Percentiles rank a stretch among this genome's conserved stretches.
Conservation (phyloP, 257 asterid genomes). For the Orobanche coerulescens region DNA sequence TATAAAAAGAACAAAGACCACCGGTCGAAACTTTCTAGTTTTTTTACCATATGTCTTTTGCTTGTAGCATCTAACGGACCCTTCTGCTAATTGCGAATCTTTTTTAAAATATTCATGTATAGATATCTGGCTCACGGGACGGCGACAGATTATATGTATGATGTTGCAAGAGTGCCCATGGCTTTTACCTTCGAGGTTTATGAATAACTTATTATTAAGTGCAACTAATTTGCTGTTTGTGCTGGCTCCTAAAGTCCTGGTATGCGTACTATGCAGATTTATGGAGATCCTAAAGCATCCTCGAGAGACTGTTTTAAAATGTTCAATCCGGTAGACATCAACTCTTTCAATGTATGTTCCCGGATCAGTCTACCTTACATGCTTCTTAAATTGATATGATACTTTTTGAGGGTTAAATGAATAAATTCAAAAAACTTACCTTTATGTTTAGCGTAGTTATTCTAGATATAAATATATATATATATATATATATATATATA, state of each 20-base stretch:
- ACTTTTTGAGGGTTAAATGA: background rate
- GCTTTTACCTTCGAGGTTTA: slow-evolving; percentile 95
- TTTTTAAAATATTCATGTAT: background rate
- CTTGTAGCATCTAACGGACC: too few relatives aligned
- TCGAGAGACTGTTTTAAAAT: slow-evolving; percentile 85
- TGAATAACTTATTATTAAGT: slow-evolving; percentile 8
- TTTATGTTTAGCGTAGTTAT: too few relatives aligned
- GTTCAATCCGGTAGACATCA: slow-evolving; percentile 88
- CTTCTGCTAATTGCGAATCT: slow-evolving; percentile 3
- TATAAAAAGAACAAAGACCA: background rate
- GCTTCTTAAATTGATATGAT: background rate
- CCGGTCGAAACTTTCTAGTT: background rate
- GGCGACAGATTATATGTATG: slow-evolving; percentile 95
- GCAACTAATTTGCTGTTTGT: slow-evolving; percentile 5
- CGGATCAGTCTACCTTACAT: background rate
- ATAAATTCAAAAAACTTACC: too few relatives aligned
- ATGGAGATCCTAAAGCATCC: slow-evolving; percentile 82
- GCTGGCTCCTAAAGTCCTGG: background rate
- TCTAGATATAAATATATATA: too few relatives aligned
- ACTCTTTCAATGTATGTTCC: slow-evolving; percentile 73
- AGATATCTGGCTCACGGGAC: slow-evolving; percentile 99
- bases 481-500: too few relatives aligned
- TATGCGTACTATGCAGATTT: slow-evolving; percentile 50
- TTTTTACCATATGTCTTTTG: background rate
- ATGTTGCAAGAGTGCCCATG: slow-evolving; percentile 90